These are phyloP conservation scores for Xylariaceae sp. DNA, from an alignment of 2,329 filamentous ascomycete genomes.

Conservation along the genomic window DNA sequence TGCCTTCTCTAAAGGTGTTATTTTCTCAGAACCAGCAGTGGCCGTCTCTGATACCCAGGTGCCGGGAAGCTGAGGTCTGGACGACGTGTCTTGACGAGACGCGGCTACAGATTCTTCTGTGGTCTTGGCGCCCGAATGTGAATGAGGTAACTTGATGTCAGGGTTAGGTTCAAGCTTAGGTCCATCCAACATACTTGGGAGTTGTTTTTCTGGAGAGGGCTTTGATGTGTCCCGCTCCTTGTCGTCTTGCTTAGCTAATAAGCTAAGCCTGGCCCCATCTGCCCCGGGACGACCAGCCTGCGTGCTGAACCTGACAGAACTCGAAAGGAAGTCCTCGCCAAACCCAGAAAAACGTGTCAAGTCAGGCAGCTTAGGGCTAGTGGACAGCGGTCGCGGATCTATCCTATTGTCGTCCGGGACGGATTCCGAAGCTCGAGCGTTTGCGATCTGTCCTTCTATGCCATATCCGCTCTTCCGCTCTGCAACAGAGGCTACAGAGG, in stretches of 20 bases:
- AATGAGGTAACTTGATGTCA: conserved; percentile 17
- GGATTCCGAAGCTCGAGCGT: too few species aligned
- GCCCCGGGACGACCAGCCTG: background rate
- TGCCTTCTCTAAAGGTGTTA: conserved; percentile 28
- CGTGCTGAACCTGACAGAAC: conserved; percentile 27
- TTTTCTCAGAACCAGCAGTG: conserved; percentile 22
- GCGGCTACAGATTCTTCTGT: conserved; percentile 5
- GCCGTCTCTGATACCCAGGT: conserved; percentile 37
- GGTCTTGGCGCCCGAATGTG: conserved; percentile 6
- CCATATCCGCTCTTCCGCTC: too few species aligned
- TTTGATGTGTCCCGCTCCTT: conserved; percentile 5
- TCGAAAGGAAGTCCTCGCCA: conserved; percentile 59
- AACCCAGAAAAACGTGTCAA: conserved; percentile 63
- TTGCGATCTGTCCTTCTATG: too few species aligned
- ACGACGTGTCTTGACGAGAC: conserved; percentile 1
- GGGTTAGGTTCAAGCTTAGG: conserved; percentile 24
- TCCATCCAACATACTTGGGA: conserved; percentile 25
- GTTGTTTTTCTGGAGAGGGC: conserved; percentile 14
- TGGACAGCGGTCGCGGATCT: conserved; percentile 43
- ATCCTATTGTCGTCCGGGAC: conserved; percentile 19
- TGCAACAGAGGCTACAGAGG: too few species aligned
- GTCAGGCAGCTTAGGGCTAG: conserved; percentile 61
- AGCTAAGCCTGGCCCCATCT: conserved; percentile 1
- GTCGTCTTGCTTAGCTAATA: background rate
- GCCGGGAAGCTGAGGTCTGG: conserved; percentile 35